These are phyloP conservation scores for rapeseed (Brassica napus) DNA, from an alignment of 345 rosid genomes.

Conservation along the genomic window DNA sequence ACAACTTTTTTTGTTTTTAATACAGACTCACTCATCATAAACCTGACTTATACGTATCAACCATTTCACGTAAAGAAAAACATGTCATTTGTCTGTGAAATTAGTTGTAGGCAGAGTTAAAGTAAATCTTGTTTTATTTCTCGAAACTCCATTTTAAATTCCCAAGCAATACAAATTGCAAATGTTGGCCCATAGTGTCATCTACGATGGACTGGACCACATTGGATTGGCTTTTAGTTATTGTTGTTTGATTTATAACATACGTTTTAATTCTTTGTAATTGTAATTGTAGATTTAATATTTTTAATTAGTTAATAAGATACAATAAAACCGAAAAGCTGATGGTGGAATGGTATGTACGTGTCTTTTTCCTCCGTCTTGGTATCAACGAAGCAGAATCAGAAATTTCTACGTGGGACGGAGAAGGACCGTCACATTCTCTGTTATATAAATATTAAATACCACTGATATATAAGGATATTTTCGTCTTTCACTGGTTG, in stretches of 20 bases:
- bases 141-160: not conserved
- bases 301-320: not conserved
- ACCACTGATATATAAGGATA: not conserved
- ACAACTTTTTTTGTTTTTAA: not conserved
- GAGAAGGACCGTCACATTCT: constrained; percentile 27
- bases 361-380: constrained; percentile 32
- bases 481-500: constrained; percentile 26
- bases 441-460: not conserved
- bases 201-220: constrained; percentile 29
- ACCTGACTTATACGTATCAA: constrained; percentile 14
- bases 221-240: constrained; percentile 3
- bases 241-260: not conserved
- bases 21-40: constrained; percentile 5
- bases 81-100: not conserved
- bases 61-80: not conserved
- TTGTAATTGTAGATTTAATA: not conserved
- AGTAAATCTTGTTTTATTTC: not conserved
- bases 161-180: constrained; percentile 3
- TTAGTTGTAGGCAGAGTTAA: not conserved
- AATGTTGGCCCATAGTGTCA: constrained; percentile 11
- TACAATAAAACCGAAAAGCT: constrained; percentile 17
- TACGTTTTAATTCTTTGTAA: not conserved
- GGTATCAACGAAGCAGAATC: constrained; percentile 37
- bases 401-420: constrained; percentile 9
- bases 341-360: constrained; percentile 28